phyloP scores from a whole-genome alignment of 140 eudicot species.

The Anethum foeniculum region DNA sequence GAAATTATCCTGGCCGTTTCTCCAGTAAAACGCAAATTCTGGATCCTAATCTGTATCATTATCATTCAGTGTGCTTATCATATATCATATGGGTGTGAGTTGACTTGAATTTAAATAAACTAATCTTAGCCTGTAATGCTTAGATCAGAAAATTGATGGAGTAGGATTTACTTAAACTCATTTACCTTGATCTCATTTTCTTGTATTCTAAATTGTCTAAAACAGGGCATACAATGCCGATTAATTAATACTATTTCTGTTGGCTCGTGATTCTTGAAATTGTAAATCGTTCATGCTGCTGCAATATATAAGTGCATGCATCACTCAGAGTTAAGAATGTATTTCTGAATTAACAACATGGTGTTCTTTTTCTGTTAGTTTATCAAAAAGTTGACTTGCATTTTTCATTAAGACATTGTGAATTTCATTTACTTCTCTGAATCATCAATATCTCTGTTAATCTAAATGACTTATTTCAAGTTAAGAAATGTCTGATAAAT shows the following conservation, averaged over 20 bases:
- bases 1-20: too few species aligned
- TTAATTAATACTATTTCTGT: background rate
- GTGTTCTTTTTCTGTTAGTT: too few species aligned
- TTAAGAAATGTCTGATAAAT: too few species aligned
- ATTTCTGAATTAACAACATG: background rate
- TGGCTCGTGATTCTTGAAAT: slow-evolving; percentile 1
- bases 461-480: too few species aligned
- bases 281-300: background rate
- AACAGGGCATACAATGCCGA: background rate
- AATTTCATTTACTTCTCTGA: too few species aligned
- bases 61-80: slow-evolving; percentile 25
- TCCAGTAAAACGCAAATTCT: background rate
- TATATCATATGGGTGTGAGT: background rate
- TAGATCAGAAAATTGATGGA: background rate
- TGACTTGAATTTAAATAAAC: background rate
- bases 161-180: background rate
- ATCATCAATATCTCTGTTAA: too few species aligned
- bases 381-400: too few species aligned
- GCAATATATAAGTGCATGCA: background rate
- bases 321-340: background rate
- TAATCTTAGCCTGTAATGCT: background rate
- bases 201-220: background rate
- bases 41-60: background rate
- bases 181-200: background rate
- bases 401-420: too few species aligned